Evolutionary conservation across 495 filamentous ascomycete genomes (phyloP), one percentile per base, ranked within the genome.

Genomic region (Sordaria brevicollis): DNA sequence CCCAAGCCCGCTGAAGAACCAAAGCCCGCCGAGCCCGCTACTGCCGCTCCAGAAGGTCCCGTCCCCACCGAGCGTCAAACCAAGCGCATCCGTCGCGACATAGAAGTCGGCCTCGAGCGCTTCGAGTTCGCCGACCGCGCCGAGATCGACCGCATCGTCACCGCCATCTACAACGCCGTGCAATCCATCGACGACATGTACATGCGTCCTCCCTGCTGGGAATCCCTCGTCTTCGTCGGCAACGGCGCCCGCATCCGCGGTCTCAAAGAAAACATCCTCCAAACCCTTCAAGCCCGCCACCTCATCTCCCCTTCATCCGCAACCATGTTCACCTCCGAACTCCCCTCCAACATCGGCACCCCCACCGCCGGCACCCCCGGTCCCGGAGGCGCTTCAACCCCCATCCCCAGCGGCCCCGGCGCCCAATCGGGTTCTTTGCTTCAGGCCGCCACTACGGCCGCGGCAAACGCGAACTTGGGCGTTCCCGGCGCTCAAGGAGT

Each of bases 271-370:
- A 91, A 95, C 66, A 85, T 99, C 41, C 78, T 97, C 43, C 83
- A 88, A 37, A 93, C 90, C 0, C 85, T 98, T 25, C 87, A 87
- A 35, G 86, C 89, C 70, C 94, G 93, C 73, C 96, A 95, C 77
- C 83, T 96, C 39, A 90, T 98, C 69, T 94, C 93, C 5, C 95
- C 95, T 0, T 94, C 91, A 49, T 89, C 89, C 2, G 93, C 91
- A 29, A 97, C 93, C 38, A 98, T 98, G 75, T 99, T 99, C 84
- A 96, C 93, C 38, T 96, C 92, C 62, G 95, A 99, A 80, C 88
- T 99, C 37, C 93, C 93, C 21, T 95, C 92, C 1, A 92, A 93
- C 79, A 86, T 96, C 76, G 91, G 91, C 57, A 98, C 95, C 0
- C 95, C 95, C 11, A 85, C 89, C 39, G 49, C 49, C 21, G 93